A percentile compares a stretch with the other conserved stretches of the same genome.
phyloP scores from a whole-genome alignment of 768 basidiomycete species.

The Suillus cothurnatus region DNA sequence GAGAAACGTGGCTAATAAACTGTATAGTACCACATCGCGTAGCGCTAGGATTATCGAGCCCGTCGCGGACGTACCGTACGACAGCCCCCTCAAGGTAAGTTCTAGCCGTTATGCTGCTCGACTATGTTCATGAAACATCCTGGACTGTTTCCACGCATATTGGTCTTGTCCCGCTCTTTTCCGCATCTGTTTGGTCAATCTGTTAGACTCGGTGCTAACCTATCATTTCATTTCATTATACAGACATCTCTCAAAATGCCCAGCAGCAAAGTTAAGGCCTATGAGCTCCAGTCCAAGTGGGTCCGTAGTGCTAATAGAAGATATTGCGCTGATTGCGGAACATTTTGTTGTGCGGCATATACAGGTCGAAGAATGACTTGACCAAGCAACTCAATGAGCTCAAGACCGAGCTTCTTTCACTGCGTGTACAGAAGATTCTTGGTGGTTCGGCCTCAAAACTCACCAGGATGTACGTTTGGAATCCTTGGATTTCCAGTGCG shows the following conservation, averaged over 20 bases:
- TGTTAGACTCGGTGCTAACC: constrained; percentile 3
- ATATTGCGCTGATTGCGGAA: constrained; percentile 10
- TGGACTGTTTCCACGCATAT: not conserved
- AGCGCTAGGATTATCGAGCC: constrained; percentile 29
- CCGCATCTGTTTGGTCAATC: constrained; percentile 4
- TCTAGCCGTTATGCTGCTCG: constrained; percentile 13
- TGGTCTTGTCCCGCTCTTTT: constrained; percentile 7
- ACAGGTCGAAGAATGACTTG: constrained; percentile 96
- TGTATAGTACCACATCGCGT: constrained; percentile 37
- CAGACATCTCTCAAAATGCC: constrained; percentile 61
- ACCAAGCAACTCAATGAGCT: constrained; percentile 90
- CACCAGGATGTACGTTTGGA: constrained; percentile 85
- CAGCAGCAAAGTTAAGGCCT: constrained; percentile 91
- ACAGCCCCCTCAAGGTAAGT: constrained; percentile 41
- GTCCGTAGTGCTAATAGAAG: constrained; percentile 28
- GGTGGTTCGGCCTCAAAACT: constrained; percentile 95
- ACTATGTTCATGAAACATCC: not conserved
- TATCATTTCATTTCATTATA: constrained; percentile 13
- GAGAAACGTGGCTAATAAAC: constrained; percentile 47
- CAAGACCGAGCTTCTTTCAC: constrained; percentile 90
- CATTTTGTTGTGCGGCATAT: constrained; percentile 13
- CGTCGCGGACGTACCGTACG: constrained; percentile 32
- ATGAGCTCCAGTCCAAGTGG: constrained; percentile 95
- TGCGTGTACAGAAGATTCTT: constrained; percentile 98
- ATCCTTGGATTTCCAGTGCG: not conserved